These are phyloP conservation scores for Aurantiochytrium sp. DNA, from an alignment of 108 stramenopile genomes.

Conservation along the genomic window DNA sequence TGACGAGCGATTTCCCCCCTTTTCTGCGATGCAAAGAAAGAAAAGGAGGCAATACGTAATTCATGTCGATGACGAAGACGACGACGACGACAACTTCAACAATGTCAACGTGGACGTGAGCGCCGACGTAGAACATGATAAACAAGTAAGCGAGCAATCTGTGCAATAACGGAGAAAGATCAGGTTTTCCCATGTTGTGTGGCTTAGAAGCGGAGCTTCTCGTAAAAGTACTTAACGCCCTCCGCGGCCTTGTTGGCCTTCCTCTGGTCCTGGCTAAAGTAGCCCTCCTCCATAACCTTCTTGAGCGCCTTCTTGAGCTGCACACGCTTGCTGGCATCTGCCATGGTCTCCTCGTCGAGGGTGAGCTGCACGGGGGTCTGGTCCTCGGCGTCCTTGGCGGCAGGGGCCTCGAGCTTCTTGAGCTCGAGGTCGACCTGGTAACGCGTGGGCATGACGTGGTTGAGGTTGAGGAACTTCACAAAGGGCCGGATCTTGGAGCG, in stretches of 20 bases:
- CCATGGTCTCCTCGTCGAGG: constrained; percentile 56
- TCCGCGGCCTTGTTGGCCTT: constrained; percentile 86
- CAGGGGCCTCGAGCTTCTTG: constrained; percentile 87
- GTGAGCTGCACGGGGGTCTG: constrained; percentile 59
- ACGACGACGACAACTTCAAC: no score
- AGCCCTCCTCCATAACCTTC: constrained; percentile 88
- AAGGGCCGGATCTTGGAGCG: constrained; percentile 95
- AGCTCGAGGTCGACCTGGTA: constrained; percentile 87
- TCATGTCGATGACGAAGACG: no score
- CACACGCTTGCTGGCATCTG: constrained; percentile 61
- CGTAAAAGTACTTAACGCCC: constrained; percentile 87
- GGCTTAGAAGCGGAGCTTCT: constrained; percentile 88
- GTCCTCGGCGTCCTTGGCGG: constrained; percentile 45
- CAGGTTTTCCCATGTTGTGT: background rate
- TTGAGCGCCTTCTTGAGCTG: constrained; percentile 70
- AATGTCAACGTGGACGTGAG: no score
- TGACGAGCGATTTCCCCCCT: no score
- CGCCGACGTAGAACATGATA: no score
- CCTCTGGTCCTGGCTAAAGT: constrained; percentile 76
- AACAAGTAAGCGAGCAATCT: background rate
- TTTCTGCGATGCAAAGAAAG: no score
- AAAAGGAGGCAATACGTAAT: no score
- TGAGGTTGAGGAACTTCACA: constrained; percentile 95
- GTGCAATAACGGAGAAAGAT: background rate
- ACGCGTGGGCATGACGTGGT: constrained; percentile 99